Conservation (phyloP, 768 basidiomycete genomes). For the Heimioporus sp. region DNA sequence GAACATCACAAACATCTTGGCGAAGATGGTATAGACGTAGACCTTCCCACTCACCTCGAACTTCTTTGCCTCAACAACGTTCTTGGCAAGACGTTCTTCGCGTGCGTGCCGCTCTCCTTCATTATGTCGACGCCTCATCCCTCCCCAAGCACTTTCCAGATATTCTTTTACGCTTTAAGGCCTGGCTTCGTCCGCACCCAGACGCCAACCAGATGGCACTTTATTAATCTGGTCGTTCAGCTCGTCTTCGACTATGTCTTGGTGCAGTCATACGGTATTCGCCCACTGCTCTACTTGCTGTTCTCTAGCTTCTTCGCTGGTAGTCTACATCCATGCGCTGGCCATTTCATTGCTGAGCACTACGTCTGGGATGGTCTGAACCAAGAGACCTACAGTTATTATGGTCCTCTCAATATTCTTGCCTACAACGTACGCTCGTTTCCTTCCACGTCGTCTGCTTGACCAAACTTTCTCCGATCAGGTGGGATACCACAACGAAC, state of each 20-base stretch:
- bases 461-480: constrained; percentile 26
- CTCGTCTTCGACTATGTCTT: constrained; percentile 72
- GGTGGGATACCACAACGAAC: constrained; percentile 99
- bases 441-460: not conserved
- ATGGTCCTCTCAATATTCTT: constrained; percentile 84
- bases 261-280: constrained; percentile 43
- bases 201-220: constrained; percentile 79
- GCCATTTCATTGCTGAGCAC: constrained; percentile 97
- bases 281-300: constrained; percentile 76
- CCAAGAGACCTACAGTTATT: constrained; percentile 98
- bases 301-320: constrained; percentile 95
- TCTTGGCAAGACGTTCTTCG: constrained; percentile 96
- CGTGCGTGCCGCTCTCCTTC: constrained; percentile 47
- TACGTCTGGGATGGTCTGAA: constrained; percentile 90
- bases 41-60: constrained; percentile 86
- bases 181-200: constrained; percentile 91
- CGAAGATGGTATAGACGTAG: constrained; percentile 95
- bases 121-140: constrained; percentile 5
- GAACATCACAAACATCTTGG: constrained; percentile 97
- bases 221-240: constrained; percentile 70
- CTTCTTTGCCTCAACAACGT: constrained; percentile 89
- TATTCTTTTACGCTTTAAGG: constrained; percentile 95
- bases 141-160: constrained; percentile 84
- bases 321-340: constrained; percentile 92
- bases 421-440: constrained; percentile 83